These are phyloP conservation scores for Alternaria sp. DNA, from an alignment of 2,329 filamentous ascomycete genomes.

Conservation along the genomic window DNA sequence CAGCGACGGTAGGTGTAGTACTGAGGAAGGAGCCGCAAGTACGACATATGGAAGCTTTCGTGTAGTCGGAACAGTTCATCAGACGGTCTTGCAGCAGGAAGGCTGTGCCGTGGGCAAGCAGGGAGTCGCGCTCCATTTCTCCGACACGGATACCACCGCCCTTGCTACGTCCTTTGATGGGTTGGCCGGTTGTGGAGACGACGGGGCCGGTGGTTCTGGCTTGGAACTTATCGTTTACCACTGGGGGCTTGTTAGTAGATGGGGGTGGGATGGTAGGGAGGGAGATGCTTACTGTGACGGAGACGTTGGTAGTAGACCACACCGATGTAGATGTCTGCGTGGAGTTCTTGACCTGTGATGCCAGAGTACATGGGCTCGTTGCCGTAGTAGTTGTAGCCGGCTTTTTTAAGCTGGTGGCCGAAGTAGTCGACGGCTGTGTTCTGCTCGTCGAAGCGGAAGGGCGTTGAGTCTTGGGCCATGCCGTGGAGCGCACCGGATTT, in stretches of 20 bases:
- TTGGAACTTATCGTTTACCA: slow-evolving; percentile 99
- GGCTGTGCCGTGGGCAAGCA: slow-evolving; percentile 92
- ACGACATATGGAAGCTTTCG: slow-evolving; percentile 87
- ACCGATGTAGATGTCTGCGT: slow-evolving; percentile 94
- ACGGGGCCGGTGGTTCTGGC: slow-evolving; percentile 91
- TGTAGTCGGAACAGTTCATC: slow-evolving; percentile 96
- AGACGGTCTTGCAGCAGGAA: slow-evolving; percentile 94
- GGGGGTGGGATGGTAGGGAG: neutral
- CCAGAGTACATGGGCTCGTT: slow-evolving; percentile 99
- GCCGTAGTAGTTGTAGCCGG: slow-evolving; percentile 96
- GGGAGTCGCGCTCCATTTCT: slow-evolving; percentile 97
- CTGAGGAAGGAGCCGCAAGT: slow-evolving; percentile 89
- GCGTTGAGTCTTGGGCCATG: slow-evolving; percentile 93
- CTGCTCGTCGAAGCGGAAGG: slow-evolving; percentile 92
- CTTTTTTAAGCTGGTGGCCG: slow-evolving; percentile 91
- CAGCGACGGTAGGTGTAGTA: slow-evolving; percentile 75
- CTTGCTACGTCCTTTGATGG: slow-evolving; percentile 94
- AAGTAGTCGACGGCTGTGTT: slow-evolving; percentile 94
- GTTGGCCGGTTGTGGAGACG: slow-evolving; percentile 88
- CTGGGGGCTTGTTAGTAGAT: neutral
- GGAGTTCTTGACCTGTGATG: slow-evolving; percentile 79
- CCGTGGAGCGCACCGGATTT: slow-evolving; percentile 95
- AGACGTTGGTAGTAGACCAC: slow-evolving; percentile 98
- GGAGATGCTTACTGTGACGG: slow-evolving; percentile 68
- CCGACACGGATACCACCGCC: slow-evolving; percentile 98